These are phyloP conservation scores for Candida hungchunana DNA, from an alignment of 805 yeast genomes.

Conservation along the genomic window DNA sequence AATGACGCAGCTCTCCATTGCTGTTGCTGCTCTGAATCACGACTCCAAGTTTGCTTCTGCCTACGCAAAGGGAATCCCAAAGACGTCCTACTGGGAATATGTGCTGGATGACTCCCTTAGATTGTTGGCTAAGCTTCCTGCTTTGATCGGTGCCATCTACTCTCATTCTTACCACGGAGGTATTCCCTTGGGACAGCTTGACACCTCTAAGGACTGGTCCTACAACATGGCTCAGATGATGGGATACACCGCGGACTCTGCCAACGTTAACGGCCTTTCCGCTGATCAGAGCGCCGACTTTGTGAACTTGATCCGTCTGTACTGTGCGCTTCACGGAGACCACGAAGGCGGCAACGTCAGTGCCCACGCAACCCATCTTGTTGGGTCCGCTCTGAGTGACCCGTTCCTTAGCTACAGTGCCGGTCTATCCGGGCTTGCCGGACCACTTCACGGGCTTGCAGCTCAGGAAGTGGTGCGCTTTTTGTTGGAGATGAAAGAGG, in stretches of 20 bases:
- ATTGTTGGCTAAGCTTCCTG: conserved; percentile 70
- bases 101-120: conserved; percentile 67
- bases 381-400: conserved; percentile 75
- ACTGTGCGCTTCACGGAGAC: conserved; percentile 72
- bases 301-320: conserved; percentile 65
- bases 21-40: conserved; percentile 67
- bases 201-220: conserved; percentile 60
- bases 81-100: conserved; percentile 71
- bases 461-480: conserved; percentile 82
- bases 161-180: conserved; percentile 56
- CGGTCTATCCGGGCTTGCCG: conserved; percentile 80
- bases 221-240: conserved; percentile 63
- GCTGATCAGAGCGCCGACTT: conserved; percentile 48
- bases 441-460: conserved; percentile 83
- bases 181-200: conserved; percentile 46
- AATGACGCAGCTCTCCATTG: conserved; percentile 79
- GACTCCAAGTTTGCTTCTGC: conserved; percentile 69
- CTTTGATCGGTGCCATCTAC: conserved; percentile 70
- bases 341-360: conserved; percentile 86
- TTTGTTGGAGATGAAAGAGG: conserved; percentile 56
- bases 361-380: conserved; percentile 78
- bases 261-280: conserved; percentile 27
- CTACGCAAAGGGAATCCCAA: conserved; percentile 65
- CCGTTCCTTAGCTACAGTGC: conserved; percentile 75
- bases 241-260: conserved; percentile 47